A percentile compares a stretch with the other conserved stretches of the same genome.
Evolutionary conservation across 306 rosid species (phyloP).

Genomic region (Boehmeria nivea): DNA sequence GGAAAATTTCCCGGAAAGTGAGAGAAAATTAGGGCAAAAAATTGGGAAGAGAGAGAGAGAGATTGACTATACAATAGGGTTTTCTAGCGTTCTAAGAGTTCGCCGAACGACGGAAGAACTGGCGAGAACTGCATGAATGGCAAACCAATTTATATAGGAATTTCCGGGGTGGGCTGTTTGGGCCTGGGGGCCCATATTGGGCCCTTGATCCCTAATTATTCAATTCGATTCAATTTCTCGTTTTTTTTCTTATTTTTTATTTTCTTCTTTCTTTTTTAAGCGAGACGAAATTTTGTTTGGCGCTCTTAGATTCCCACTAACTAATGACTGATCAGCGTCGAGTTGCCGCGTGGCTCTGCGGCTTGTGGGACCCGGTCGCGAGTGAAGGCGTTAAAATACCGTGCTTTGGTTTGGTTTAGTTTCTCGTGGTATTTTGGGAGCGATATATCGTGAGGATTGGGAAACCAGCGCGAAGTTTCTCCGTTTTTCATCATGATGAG

Average conservation of each 20-base stretch:
- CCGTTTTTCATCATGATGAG: neutral
- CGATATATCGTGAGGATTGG: neutral
- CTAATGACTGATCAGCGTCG: constrained; percentile 64
- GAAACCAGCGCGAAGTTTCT: constrained; percentile 39
- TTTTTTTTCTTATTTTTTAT: neutral
- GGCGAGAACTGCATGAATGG: constrained; percentile 66
- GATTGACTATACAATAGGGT: too few relatives aligned
- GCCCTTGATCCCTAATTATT: constrained; percentile 11
- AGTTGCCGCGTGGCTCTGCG: constrained; percentile 62
- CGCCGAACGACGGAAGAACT: constrained; percentile 24
- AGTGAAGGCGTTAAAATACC: constrained; percentile 1
- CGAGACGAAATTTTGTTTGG: too few relatives aligned
- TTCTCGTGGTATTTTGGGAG: neutral
- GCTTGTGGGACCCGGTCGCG: constrained; percentile 11
- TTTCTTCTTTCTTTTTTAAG: too few relatives aligned
- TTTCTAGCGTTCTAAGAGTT: constrained; percentile 4
- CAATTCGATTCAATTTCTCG: constrained; percentile 17
- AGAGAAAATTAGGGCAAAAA: constrained; percentile 1
- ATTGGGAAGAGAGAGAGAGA: neutral
- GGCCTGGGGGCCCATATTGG: constrained; percentile 32
- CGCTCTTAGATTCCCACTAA: constrained; percentile 8
- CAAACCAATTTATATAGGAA: constrained; percentile 37
- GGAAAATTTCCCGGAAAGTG: constrained; percentile 8
- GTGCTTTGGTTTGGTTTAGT: neutral
- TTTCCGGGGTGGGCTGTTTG: constrained; percentile 10